Evolutionary conservation across 2,329 filamentous ascomycete species (phyloP), one percentile per base, ranked within the genome.

Genomic region (Diaporthe helianthi): DNA sequence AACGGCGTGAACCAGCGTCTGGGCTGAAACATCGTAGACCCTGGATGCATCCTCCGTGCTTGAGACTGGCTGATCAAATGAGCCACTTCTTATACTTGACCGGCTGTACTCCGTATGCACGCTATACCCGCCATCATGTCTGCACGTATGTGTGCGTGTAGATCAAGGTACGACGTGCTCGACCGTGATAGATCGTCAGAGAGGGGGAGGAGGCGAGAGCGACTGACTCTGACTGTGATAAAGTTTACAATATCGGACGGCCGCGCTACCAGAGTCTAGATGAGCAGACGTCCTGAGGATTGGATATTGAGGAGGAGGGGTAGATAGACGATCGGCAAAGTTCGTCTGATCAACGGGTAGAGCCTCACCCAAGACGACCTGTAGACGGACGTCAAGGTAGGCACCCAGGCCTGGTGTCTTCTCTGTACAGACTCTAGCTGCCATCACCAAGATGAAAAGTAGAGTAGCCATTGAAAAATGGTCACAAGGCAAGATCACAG

Each of bases 21-120:
- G 58, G 38, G 41, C 26, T 47, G 58, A 26, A 61, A 29, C 24
- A 44, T 12, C 58, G 26, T 26, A 15, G 58, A 61, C 58, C 58
- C 58, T 61, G 44, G 58, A 24, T 41, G 58, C 41, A 33, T 22
- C n/a, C n/a, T n/a, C n/a, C n/a, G n/a, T n/a, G n/a, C n/a, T n/a
- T n/a, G n/a, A n/a, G n/a, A 19, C 19, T 6, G 3, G 3, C 33
- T 29, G 15, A n/a, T 29, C 5, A 8, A 17, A 33, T n/a, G 19
- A 52, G 49, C 24, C 22, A 41, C 19, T 22, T n/a, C n/a, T n/a
- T n/a, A 19, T 31, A 15, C 24, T 13, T 47, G 0, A 1, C 0
- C 13, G 44, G 24, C n/a, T 31, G 41, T n/a, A n/a, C n/a, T n/a
- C 4, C 31, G 53, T 46, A 4, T 22, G 55, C 19, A 33, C 55